Evolutionary conservation across 75 land plant species (phyloP).

Genomic region (Pseudotsuga menziesii): DNA sequence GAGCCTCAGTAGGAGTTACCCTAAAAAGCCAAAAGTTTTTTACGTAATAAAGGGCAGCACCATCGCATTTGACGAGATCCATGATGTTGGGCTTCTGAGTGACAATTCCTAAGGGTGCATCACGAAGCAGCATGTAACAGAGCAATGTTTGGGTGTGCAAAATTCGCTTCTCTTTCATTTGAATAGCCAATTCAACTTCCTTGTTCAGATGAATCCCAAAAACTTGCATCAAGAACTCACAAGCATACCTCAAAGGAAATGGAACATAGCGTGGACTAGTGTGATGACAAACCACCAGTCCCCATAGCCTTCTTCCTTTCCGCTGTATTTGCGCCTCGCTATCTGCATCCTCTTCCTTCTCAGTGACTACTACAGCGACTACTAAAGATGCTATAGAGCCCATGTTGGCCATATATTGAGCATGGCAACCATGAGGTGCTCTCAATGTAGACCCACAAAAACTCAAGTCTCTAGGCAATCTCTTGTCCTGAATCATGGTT

Average conservation of each 20-base stretch:
- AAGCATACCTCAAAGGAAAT: constrained; percentile 87
- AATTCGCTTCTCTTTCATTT: constrained; percentile 69
- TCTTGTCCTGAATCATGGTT: constrained; percentile 66
- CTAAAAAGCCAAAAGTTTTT: constrained; percentile 50
- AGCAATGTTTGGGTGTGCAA: constrained; percentile 71
- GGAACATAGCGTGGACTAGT: constrained; percentile 78
- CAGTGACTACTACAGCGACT: constrained; percentile 87
- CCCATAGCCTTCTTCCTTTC: constrained; percentile 87
- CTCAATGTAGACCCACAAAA: constrained; percentile 84
- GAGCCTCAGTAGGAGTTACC: constrained; percentile 48
- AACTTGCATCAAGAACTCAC: constrained; percentile 88
- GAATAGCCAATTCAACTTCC: constrained; percentile 63
- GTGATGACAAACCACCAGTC: constrained; percentile 92
- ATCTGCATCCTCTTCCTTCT: constrained; percentile 46
- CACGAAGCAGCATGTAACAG: constrained; percentile 79
- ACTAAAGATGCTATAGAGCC: constrained; percentile 86
- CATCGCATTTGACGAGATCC: constrained; percentile 84
- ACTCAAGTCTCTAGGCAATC: constrained; percentile 53
- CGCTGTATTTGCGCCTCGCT: constrained; percentile 15
- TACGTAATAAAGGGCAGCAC: constrained; percentile 68
- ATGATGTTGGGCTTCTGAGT: constrained; percentile 67
- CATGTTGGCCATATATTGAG: constrained; percentile 95
- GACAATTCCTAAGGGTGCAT: constrained; percentile 74
- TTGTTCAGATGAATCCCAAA: constrained; percentile 78
- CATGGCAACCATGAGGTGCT: constrained; percentile 91